Percentiles rank a stretch among this genome's conserved stretches.
phyloP scores from a whole-genome alignment of 345 rosid species.

The Euphorbia lathyris region DNA sequence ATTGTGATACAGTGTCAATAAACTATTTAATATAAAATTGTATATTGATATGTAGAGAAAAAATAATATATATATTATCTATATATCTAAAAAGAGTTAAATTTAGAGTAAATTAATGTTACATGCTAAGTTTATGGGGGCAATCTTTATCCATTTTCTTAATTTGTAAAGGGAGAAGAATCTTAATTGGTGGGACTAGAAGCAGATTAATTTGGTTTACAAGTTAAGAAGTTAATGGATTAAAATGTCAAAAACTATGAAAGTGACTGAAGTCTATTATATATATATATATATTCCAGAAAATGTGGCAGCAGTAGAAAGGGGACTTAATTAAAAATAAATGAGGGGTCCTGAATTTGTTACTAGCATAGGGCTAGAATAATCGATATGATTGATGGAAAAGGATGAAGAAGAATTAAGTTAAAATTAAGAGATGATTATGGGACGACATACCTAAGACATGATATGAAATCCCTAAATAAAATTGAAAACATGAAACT shows the following conservation, averaged over 20 bases:
- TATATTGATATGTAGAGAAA: too few species aligned
- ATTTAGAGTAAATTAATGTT: neutral
- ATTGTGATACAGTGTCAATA: too few species aligned
- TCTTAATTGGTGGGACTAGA: neutral
- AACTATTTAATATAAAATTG: too few species aligned
- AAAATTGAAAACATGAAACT: slow-evolving; percentile 2
- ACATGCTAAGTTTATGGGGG: neutral
- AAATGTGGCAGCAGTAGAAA: neutral
- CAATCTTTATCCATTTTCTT: neutral
- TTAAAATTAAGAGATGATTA: slow-evolving; percentile 14
- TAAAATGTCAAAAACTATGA: slow-evolving; percentile 7
- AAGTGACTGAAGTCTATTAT: slow-evolving; percentile 7
- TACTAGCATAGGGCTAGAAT: slow-evolving; percentile 13
- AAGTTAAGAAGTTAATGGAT: neutral
- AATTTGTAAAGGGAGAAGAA: neutral
- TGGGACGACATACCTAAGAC: slow-evolving; percentile 32
- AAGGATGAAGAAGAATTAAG: slow-evolving; percentile 12
- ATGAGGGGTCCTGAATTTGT: slow-evolving; percentile 6
- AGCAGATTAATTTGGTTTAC: neutral
- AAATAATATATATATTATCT: too few species aligned
- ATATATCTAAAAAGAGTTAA: too few species aligned
- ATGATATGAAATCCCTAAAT: slow-evolving; percentile 31
- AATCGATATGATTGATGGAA: slow-evolving; percentile 29
- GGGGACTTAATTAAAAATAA: neutral
- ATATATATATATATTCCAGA: slow-evolving; percentile 5